phyloP scores from a whole-genome alignment of 2,329 filamentous ascomycete species.

The Scopulariopsis brevicaulis region DNA sequence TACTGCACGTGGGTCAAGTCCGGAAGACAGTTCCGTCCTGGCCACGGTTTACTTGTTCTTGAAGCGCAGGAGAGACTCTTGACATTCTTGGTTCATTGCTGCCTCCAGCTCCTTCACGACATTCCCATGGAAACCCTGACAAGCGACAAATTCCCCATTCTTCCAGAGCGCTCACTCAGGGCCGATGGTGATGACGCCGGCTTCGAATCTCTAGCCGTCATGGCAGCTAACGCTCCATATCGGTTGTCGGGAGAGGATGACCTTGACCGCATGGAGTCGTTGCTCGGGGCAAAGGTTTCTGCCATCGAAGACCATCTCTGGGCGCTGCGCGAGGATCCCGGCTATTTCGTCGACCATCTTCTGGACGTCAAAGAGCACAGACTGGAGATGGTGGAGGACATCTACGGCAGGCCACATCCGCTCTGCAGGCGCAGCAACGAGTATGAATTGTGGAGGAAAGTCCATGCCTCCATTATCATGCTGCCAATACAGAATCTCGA shows the following conservation, averaged over 20 bases:
- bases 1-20: constrained; percentile 22
- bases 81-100: constrained; percentile 36
- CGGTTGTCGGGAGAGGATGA: constrained; percentile 33
- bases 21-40: constrained; percentile 25
- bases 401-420: constrained; percentile 17
- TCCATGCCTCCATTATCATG: no score
- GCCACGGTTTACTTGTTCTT: constrained; percentile 34
- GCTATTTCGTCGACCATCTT: constrained; percentile 28
- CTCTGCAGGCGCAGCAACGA: no score
- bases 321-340: constrained; percentile 40
- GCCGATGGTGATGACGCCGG: constrained; percentile 16
- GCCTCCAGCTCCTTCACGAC: constrained; percentile 36
- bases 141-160: constrained; percentile 16
- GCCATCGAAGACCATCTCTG: constrained; percentile 41
- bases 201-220: constrained; percentile 23
- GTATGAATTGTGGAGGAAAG: no score
- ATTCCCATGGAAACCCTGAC: constrained; percentile 19
- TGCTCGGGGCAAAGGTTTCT: constrained; percentile 28
- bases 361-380: constrained; percentile 33
- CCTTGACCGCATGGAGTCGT: constrained; percentile 26
- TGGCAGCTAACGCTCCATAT: constrained; percentile 41
- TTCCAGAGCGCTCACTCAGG: constrained; percentile 23
- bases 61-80: constrained; percentile 36
- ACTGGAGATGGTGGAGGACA: constrained; percentile 28
- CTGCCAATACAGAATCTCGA: constrained; percentile 26